These are phyloP conservation scores for Coemansia sp. DNA, from an alignment of 192 early-diverging fungal species.

Conservation along the genomic window DNA sequence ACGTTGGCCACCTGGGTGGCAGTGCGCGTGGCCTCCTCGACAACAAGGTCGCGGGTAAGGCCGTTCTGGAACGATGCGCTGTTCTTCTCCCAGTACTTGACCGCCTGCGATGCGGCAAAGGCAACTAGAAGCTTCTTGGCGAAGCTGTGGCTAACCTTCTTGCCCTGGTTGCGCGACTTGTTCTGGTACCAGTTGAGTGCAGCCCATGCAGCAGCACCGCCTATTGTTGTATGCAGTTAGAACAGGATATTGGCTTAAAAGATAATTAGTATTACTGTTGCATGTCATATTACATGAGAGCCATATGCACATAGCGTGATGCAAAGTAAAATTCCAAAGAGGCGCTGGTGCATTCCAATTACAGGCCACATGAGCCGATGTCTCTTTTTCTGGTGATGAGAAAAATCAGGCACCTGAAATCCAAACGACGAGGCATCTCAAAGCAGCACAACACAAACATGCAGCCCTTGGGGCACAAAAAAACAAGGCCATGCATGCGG, in stretches of 20 bases:
- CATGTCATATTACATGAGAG: not conserved
- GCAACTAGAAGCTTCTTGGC: constrained; percentile 51
- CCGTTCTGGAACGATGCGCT: constrained; percentile 46
- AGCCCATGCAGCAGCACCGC: constrained; percentile 54
- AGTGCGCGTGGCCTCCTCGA: constrained; percentile 30
- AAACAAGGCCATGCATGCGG: constrained; percentile 3
- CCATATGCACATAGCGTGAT: not conserved
- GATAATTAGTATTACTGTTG: not conserved
- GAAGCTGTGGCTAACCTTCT: constrained; percentile 45
- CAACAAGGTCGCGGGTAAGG: constrained; percentile 38
- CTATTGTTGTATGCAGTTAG: constrained; percentile 17
- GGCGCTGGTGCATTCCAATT: not conserved
- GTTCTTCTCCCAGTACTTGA: constrained; percentile 52
- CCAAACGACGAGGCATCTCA: too few species aligned
- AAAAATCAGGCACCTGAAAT: not conserved
- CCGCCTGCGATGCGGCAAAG: constrained; percentile 46
- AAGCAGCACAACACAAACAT: too few species aligned
- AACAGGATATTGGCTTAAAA: not conserved
- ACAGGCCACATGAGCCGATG: not conserved
- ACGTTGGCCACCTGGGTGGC: constrained; percentile 19
- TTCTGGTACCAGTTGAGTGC: constrained; percentile 55
- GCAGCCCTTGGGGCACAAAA: not conserved
- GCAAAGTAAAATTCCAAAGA: not conserved
- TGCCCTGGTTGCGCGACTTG: constrained; percentile 42
- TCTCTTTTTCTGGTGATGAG: not conserved